Percentiles rank a stretch among this genome's conserved stretches.
These are phyloP conservation scores for Pleoardoris graminearum DNA, from an alignment of 2,329 filamentous ascomycete genomes.

Conservation along the genomic window DNA sequence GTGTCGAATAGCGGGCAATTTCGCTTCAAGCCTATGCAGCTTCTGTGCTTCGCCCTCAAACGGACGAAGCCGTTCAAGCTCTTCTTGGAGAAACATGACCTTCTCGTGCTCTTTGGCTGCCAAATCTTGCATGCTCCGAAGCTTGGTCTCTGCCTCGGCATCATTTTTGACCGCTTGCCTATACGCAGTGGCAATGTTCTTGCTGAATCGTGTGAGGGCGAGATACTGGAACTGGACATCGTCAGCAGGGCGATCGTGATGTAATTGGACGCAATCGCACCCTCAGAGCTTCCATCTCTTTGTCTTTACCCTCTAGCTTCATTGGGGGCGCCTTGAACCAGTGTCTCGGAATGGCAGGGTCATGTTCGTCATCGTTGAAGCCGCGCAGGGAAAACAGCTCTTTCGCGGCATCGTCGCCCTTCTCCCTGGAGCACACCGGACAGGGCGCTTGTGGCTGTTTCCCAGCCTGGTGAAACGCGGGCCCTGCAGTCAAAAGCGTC, in stretches of 20 bases:
- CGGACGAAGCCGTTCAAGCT: conserved; percentile 24
- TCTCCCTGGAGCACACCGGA: conserved; percentile 48
- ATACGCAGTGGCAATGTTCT: conserved; percentile 23
- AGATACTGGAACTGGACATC: conserved; percentile 53
- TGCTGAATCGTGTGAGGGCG: conserved; percentile 33
- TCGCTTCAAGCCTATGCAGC: conserved; percentile 23
- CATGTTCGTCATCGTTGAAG: conserved; percentile 47
- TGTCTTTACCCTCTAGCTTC: conserved; percentile 41
- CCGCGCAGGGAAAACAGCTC: conserved; percentile 53
- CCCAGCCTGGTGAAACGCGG: conserved; percentile 50
- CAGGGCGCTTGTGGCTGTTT: conserved; percentile 50
- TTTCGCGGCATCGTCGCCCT: conserved; percentile 39
- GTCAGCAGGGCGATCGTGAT: conserved; percentile 14
- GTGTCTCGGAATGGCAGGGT: conserved; percentile 47
- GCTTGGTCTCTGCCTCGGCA: conserved; percentile 26
- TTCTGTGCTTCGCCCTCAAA: conserved; percentile 26
- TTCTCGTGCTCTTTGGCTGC: conserved; percentile 41
- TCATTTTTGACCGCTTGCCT: conserved; percentile 21
- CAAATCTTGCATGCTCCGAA: conserved; percentile 35
- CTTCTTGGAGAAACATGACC: conserved; percentile 29
- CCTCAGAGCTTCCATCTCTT: conserved; percentile 49
- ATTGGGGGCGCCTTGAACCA: conserved; percentile 53
- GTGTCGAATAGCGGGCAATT: conserved; percentile 31
- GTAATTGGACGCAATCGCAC: conserved; percentile 30
- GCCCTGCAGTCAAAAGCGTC: conserved; percentile 36